These are phyloP conservation scores for Euptelea pleiosperma DNA, from an alignment of 164 flowering plant genomes.

Conservation along the genomic window DNA sequence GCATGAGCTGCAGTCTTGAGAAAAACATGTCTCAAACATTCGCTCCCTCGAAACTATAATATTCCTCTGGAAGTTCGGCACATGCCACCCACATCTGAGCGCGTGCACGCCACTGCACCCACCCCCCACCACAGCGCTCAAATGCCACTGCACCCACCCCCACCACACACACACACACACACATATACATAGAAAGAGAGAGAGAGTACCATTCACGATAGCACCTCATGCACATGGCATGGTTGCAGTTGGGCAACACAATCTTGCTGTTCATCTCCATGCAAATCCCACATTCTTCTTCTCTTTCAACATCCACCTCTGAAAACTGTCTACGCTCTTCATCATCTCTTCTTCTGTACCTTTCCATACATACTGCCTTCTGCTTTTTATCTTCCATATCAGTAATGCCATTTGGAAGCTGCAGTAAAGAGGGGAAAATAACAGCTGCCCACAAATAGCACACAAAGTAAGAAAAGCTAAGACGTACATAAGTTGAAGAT, in stretches of 20 bases:
- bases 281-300: constrained; percentile 97
- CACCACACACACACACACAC: no score
- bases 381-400: constrained; percentile 79
- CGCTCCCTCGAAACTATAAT: no score
- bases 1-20: no score
- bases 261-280: constrained; percentile 84
- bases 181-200: no score
- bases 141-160: no score
- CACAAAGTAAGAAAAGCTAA: constrained; percentile 5
- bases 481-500: not conserved
- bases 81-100: no score
- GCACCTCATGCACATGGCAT: constrained; percentile 90
- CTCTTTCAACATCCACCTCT: constrained; percentile 73
- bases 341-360: constrained; percentile 65
- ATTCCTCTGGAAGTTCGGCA: no score
- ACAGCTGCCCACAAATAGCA: constrained; percentile 46
- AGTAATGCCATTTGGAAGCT: constrained; percentile 78
- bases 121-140: no score
- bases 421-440: constrained; percentile 80
- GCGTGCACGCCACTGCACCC: no score
- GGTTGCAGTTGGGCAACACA: constrained; percentile 83
- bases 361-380: constrained; percentile 66
- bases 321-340: constrained; percentile 44
- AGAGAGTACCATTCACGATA: constrained; percentile 72
- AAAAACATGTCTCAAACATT: no score